Base-by-base conservation (phyloP, 1,284 basidiomycete species). In the Puccinia hordei region DNA sequence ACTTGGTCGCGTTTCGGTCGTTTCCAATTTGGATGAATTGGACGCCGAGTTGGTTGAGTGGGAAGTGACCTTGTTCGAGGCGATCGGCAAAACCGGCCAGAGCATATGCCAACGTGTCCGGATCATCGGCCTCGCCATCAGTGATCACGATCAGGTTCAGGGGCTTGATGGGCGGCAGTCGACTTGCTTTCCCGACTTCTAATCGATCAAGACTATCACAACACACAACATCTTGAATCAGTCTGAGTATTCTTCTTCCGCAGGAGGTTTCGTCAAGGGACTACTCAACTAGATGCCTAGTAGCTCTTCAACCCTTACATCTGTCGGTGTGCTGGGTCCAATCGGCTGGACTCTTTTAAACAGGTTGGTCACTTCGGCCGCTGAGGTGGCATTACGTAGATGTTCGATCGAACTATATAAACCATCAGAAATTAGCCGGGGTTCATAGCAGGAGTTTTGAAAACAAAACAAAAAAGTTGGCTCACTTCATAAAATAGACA, bases 81-180 rank as follows among this genome's bases (percentile, higher is more conserved):
- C 89, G 86, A 66, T 86, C 86, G 12, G 90, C 89, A 22, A 87
- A 85, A 22, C 87, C 85, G 13, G 88, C 86, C 38, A 90, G 89
- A 5, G 88, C 88, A 74, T 85, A 85, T 13, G 71, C 69, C 71
- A 80, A 38, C 13, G 68, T 73, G 71, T 87, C 85, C 0, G 88
- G 88, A 83, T 89, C 89, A 82, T 90, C 89, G 27, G 87, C 88
- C 49, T 46, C 69, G 10, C 90, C 90, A 82, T 91, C 90, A 0
- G 90, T 91, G 71, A 91, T 87, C 33, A 91, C 84, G 35, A 91
- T 88, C 80, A 88, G 88, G 82, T 90, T 90, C 41, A 90, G 84
- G 0, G 89, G 90, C 83, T 90, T 91, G 6, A 89, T 85, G 13
- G 83, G 81, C 72, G 85, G 83, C 76, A 87, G 73, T 0, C 85